Percentiles rank a stretch among this genome's conserved stretches.
phyloP scores from a whole-genome alignment of 352 stramenopile genomes.

The Phytophthora pseudosyringae region DNA sequence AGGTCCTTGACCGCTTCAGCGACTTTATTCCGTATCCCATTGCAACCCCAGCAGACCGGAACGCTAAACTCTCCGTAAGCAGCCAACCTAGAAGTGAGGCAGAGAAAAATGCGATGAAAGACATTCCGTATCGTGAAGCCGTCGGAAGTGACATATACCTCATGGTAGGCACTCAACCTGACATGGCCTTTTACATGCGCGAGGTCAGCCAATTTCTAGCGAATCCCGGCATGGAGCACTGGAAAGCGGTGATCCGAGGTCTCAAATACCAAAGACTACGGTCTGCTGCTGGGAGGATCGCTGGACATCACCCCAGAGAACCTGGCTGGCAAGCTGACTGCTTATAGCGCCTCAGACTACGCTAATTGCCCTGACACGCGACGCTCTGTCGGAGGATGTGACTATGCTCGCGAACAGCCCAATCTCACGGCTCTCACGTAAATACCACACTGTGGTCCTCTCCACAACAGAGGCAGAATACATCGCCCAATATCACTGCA shows the following conservation, averaged over 20 bases:
- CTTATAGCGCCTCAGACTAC: too few species aligned
- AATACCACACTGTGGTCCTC: too few species aligned
- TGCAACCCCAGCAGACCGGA: neutral
- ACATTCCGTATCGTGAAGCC: neutral
- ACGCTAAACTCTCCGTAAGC: neutral
- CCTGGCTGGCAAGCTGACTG: too few species aligned
- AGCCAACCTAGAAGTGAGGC: neutral
- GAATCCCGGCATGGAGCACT: neutral
- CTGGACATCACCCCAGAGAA: too few species aligned
- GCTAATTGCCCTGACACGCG: too few species aligned
- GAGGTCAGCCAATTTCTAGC: conserved; percentile 6
- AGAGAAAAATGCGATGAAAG: conserved; percentile 5
- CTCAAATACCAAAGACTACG: neutral
- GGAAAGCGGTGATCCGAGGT: neutral
- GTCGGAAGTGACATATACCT: neutral
- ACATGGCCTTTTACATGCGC: neutral
- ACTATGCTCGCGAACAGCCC: too few species aligned
- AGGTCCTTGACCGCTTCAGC: conserved; percentile 23
- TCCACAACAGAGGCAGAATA: too few species aligned
- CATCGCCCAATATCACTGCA: too few species aligned
- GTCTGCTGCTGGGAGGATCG: neutral
- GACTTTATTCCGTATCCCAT: neutral
- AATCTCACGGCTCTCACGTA: neutral
- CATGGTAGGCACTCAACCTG: conserved; percentile 1
- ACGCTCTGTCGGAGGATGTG: too few species aligned